These are phyloP conservation scores for Massospora cicadina DNA, from an alignment of 371 early-diverging fungal species.

Conservation along the genomic window DNA sequence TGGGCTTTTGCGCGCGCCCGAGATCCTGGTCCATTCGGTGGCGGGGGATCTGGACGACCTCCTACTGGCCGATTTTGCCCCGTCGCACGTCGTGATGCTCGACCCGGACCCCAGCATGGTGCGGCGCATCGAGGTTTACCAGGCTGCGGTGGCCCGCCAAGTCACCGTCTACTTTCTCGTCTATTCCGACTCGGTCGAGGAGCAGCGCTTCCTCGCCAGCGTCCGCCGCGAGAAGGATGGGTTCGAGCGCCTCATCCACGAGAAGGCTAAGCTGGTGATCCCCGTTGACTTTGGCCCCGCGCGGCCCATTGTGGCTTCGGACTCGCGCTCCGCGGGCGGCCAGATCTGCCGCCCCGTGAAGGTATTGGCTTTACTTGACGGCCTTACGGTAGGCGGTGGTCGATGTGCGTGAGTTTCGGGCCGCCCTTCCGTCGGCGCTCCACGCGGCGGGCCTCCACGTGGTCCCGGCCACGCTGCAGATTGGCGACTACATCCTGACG, in stretches of 20 bases:
- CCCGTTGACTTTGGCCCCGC: background rate
- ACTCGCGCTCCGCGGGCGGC: conserved; percentile 14
- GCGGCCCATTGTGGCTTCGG: background rate
- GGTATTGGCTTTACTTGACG: background rate
- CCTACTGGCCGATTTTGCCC: conserved; percentile 45
- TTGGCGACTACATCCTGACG: conserved; percentile 91
- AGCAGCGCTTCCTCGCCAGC: conserved; percentile 70
- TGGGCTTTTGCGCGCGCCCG: conserved; percentile 18
- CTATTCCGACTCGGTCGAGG: conserved; percentile 88
- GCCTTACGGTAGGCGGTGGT: conserved; percentile 40
- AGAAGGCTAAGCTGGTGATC: conserved; percentile 45
- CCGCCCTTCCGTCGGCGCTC: conserved; percentile 75
- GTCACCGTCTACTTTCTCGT: conserved; percentile 77
- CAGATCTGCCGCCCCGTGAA: background rate
- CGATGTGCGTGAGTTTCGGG: conserved; percentile 90
- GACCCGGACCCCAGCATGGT: conserved; percentile 77
- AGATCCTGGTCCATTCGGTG: conserved; percentile 41
- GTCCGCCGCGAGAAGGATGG: conserved; percentile 82
- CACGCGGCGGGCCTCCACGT: conserved; percentile 62
- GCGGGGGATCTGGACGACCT: conserved; percentile 24
- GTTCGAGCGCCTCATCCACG: conserved; percentile 82
- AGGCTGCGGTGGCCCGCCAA: conserved; percentile 34
- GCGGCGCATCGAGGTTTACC: conserved; percentile 63
- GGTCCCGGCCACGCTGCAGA: conserved; percentile 65
- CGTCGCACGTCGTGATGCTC: conserved; percentile 72